Evolutionary conservation across 805 yeast genomes (phyloP), one percentile per base, ranked within the genome.

Genomic region (Wickerhamomyces sydowiorum): DNA sequence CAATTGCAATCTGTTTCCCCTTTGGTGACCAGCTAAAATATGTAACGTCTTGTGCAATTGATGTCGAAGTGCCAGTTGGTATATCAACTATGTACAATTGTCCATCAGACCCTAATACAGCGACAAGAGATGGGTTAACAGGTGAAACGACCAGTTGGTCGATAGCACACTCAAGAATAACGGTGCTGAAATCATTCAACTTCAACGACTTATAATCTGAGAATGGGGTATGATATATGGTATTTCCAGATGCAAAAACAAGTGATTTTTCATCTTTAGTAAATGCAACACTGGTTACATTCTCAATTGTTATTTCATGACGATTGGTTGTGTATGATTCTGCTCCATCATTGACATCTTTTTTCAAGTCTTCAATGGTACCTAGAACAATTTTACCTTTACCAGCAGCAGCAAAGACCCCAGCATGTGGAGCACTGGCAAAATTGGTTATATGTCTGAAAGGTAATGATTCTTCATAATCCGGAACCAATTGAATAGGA

Each of bases 391-490:
- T 49, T 30, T 53, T 53, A 4, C 48, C 49, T 5, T 62, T 56
- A 37, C 71, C 66, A 4, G 70, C 65, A 3, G 73, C 71, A 1
- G 67, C 70, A 49, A 62, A 65, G 12, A 65, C 32, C 1, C 60
- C 54, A 8, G 42, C 42, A 1, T 40, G 46, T 37, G 66, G 62
- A 17, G 66, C 64, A 36, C 69, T 66, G 14, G 65, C 62, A 9
- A 74, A 54, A 38, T 72, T 64, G 18, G 61, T 62, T 33, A 59
- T 42, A 23, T 44, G 58, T 40, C 58, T 62, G 57, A 46, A 70
- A 15, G 65, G 72, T 39, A 57, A 42, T 17, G 43, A 48, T 48
- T 72, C 75, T 14, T 59, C 51, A 39, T 56, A 65, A 12, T 46
- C 54, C 5, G 62, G 45, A n/a, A 67, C 69, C 17, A 72, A 50